Evolutionary conservation across 2,329 filamentous ascomycete species (phyloP).

Genomic region (Uncinocarpus reesii): DNA sequence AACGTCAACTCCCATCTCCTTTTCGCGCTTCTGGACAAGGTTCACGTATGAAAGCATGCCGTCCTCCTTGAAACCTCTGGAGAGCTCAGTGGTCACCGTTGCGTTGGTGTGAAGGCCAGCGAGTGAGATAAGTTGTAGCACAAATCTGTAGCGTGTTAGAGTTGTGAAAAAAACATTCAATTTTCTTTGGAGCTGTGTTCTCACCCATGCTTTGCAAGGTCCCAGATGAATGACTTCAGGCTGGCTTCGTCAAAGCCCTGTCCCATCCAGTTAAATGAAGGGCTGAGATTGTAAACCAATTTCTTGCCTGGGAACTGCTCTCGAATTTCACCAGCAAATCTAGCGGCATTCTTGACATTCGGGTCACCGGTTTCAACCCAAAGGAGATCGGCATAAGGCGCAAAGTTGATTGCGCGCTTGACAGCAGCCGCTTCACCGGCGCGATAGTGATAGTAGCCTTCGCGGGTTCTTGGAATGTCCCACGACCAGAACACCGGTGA

Average conservation of each 20-base stretch:
- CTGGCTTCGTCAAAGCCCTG: slow-evolving; percentile 79
- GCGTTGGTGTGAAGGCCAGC: slow-evolving; percentile 55
- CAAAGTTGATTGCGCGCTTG: slow-evolving; percentile 85
- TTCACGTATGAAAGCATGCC: slow-evolving; percentile 99
- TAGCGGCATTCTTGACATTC: slow-evolving; percentile 62
- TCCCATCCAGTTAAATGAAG: slow-evolving; percentile 97
- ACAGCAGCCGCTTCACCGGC: slow-evolving; percentile 59
- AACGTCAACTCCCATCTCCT: slow-evolving; percentile 84
- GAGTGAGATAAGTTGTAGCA: slow-evolving; percentile 54
- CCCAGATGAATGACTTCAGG: slow-evolving; percentile 90
- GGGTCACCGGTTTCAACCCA: slow-evolving; percentile 97
- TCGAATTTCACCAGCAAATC: slow-evolving; percentile 68
- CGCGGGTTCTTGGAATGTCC: slow-evolving; percentile 83
- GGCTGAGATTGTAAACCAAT: slow-evolving; percentile 90
- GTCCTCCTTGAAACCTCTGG: slow-evolving; percentile 70
- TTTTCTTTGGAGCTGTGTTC: slow-evolving; percentile 36
- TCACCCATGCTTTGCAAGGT: slow-evolving; percentile 80
- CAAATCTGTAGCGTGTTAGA: slow-evolving; percentile 40
- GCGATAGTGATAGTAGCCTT: slow-evolving; percentile 84
- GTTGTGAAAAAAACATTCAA: no score
- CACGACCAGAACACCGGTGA: slow-evolving; percentile 72
- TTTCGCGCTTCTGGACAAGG: slow-evolving; percentile 77
- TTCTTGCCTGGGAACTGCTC: slow-evolving; percentile 64
- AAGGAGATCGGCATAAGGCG: slow-evolving; percentile 82
- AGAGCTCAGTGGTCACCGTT: slow-evolving; percentile 61